phyloP scores from a whole-genome alignment of 805 yeast species.

The Myxozyma neotropica region DNA sequence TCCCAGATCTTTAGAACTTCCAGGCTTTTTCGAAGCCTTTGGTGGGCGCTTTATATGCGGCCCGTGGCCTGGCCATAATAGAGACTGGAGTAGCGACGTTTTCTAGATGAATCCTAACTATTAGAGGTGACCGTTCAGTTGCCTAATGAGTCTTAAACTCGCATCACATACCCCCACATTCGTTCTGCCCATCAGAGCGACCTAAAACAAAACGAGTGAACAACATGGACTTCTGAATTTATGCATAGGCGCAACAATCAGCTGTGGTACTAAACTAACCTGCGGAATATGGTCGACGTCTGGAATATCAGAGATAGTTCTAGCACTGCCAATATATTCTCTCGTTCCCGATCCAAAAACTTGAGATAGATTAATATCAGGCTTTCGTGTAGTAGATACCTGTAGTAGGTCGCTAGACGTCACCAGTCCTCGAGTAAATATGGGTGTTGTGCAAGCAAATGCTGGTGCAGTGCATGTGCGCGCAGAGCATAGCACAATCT shows the following conservation, averaged over 20 bases:
- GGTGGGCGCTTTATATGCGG: neutral
- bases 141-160: too few relatives aligned
- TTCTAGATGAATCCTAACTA: neutral
- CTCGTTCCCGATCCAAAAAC: neutral
- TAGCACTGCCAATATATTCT: neutral
- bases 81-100: conserved; percentile 7
- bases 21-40: conserved; percentile 17
- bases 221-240: too few relatives aligned
- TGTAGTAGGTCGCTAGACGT: too few relatives aligned
- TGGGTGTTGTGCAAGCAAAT: too few relatives aligned
- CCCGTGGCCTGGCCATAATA: neutral
- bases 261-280: neutral
- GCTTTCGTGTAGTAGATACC: too few relatives aligned
- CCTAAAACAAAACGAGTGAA: neutral
- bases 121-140: neutral
- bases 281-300: conserved; percentile 14
- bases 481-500: too few relatives aligned
- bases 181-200: conserved; percentile 27
- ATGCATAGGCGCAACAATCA: too few relatives aligned
- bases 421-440: too few relatives aligned
- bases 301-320: neutral
- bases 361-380: neutral
- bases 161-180: conserved; percentile 21
- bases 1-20: conserved; percentile 17
- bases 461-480: too few relatives aligned